Conservation (phyloP, 805 yeast genomes). For the Yamadazyma tumulicola region DNA sequence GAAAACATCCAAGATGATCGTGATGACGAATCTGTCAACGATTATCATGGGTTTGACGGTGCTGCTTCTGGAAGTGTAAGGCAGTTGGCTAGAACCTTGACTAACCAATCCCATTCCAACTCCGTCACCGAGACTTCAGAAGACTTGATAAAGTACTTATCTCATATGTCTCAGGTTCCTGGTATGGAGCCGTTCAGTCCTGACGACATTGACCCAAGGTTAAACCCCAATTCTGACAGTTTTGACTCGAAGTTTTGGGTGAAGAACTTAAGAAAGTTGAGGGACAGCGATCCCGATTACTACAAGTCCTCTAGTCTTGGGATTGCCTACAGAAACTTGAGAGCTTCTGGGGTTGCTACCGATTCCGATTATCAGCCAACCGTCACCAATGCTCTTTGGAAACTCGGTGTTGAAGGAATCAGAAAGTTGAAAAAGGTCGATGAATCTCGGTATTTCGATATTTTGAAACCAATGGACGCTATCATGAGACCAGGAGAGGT, state of each 20-base stretch:
- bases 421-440: conserved; percentile 5
- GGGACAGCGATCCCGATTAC: conserved; percentile 52
- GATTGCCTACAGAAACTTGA: conserved; percentile 49
- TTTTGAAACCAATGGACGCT: conserved; percentile 25
- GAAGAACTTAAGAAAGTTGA: conserved; percentile 51
- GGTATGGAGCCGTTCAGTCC: conserved; percentile 34
- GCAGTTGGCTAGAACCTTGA: conserved; percentile 14
- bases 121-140: conserved; percentile 12
- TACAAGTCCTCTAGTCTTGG: conserved; percentile 56
- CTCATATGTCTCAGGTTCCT: conserved; percentile 43
- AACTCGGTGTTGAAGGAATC: conserved; percentile 12
- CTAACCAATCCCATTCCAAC: conserved; percentile 9
- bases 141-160: conserved; percentile 35
- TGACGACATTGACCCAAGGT: conserved; percentile 28
- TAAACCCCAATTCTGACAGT: conserved; percentile 52
- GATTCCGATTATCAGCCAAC: conserved; percentile 64
- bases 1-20: background rate
- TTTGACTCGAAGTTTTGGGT: conserved; percentile 61
- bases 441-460: conserved; percentile 15
- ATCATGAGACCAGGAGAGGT: conserved; percentile 33
- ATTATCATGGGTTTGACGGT: conserved; percentile 18
- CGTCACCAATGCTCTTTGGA: conserved; percentile 37
- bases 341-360: conserved; percentile 58
- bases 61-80: conserved; percentile 16
- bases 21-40: conserved; percentile 14